Conservation (phyloP, 129 eudicot species). For the Arctium lappa region DNA sequence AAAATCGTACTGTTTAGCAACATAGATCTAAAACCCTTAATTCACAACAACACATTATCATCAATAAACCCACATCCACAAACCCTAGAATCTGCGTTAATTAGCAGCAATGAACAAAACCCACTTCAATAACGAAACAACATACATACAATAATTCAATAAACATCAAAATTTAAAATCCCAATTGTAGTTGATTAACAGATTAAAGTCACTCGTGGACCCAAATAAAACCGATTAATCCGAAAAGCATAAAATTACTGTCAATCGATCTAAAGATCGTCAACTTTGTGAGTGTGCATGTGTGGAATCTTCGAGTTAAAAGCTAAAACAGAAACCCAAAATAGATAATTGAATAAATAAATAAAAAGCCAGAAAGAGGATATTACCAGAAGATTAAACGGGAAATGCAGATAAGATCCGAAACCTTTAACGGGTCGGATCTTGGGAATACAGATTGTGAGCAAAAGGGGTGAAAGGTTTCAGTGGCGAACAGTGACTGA, state of each 20-base stretch:
- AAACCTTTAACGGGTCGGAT: slow-evolving; percentile 12
- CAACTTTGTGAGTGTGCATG: slow-evolving; percentile 23
- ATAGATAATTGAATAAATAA: background rate
- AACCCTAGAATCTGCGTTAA: background rate
- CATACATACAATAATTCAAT: background rate
- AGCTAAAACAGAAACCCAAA: background rate
- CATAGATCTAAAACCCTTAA: slow-evolving; percentile 11
- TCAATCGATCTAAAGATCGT: background rate
- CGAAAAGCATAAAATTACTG: background rate
- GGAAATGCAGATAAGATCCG: slow-evolving; percentile 3
- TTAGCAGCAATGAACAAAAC: background rate
- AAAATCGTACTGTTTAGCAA: background rate
- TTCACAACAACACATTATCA: background rate
- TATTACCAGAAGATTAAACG: slow-evolving; percentile 12
- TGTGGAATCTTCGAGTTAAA: slow-evolving; percentile 17
- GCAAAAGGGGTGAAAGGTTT: background rate
- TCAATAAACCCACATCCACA: background rate
- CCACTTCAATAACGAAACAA: slow-evolving; percentile 7
- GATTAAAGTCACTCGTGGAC: background rate
- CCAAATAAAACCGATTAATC: background rate
- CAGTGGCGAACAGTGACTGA: slow-evolving; percentile 13
- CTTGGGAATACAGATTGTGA: background rate
- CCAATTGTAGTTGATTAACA: background rate
- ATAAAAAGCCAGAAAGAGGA: background rate
- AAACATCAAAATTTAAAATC: slow-evolving; percentile 1